A percentile compares a stretch with the other conserved stretches of the same genome.
These are phyloP conservation scores for Radiomyces spectabilis DNA, from an alignment of 192 early-diverging fungal genomes.

Conservation along the genomic window DNA sequence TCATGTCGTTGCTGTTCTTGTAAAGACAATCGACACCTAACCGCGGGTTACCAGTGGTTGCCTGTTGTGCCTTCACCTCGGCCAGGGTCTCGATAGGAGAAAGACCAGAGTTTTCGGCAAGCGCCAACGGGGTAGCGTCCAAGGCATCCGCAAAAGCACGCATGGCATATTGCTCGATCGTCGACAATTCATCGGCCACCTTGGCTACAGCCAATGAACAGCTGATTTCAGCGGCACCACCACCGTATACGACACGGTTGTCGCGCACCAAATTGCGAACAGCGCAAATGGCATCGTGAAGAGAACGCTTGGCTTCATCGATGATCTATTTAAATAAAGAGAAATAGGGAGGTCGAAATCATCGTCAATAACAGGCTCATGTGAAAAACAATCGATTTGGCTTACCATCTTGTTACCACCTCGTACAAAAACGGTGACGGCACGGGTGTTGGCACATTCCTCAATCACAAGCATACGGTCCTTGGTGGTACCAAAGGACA, in stretches of 20 bases:
- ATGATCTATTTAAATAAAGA: no score
- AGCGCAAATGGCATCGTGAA: conserved; percentile 98
- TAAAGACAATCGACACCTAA: conserved; percentile 96
- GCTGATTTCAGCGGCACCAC: conserved; percentile 96
- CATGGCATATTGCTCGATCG: conserved; percentile 99
- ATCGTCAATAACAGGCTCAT: no score
- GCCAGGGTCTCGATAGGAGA: conserved; percentile 95
- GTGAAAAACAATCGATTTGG: background rate
- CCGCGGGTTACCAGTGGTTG: conserved; percentile 73
- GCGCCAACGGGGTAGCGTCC: conserved; percentile 82
- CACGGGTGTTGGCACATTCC: conserved; percentile 96
- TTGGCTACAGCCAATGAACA: conserved; percentile 88
- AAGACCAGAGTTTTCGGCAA: conserved; percentile 97
- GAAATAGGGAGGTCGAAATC: background rate
- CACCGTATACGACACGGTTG: conserved; percentile 99
- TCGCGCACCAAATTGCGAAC: conserved; percentile 95
- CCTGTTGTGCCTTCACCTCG: conserved; percentile 91
- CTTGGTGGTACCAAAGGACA: conserved; percentile 95
- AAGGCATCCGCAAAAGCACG: conserved; percentile 95
- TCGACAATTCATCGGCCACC: conserved; percentile 79
- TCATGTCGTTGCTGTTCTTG: conserved; percentile 94
- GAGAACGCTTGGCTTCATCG: conserved; percentile 95
- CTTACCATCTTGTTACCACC: conserved; percentile 97
- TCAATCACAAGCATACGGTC: conserved; percentile 99
- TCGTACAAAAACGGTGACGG: conserved; percentile 94